Base-by-base conservation (phyloP, 768 basidiomycete species). In the Leccinum sublutescens region DNA sequence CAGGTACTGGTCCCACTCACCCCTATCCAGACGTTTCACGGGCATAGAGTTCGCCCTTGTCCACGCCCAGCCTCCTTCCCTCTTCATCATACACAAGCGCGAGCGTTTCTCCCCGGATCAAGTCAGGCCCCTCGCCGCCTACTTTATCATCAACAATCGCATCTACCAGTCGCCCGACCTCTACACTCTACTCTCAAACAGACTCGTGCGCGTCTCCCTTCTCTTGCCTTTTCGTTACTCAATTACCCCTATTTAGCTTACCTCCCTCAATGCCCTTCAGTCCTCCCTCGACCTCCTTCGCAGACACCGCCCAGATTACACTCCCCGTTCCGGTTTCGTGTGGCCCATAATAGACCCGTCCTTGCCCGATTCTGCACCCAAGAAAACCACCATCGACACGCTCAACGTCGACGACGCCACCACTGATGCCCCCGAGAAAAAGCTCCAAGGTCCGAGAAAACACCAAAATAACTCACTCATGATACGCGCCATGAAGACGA, bases 41-140 rank as follows among this genome's bases (percentile, higher is more conserved):
- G 94, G 94, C 43, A 78, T 91, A 56, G 93, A 96, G 72, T 96
- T 95, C 63, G 88, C 89, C 12, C 79, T 96, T 55, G 90, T 89
- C 3, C 89, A 93, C 67, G 81, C 89, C 2, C 78, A 86, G 55
- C 86, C 92, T 9, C 94, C 94, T 1, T 80, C 85, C 33, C 79
- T 94, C 57, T 96, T 95, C 73, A 81, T 96, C 63, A 89, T 96
- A 45, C 93, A 95, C 71, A 95, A 95, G 73, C 84, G 91, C 60
- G 88, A 94, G 61, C 81, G 94, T 36, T 63, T 91, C 54, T 92
- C 90, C 6, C 91, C 91, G 2, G 87, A 91, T 23, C 86, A 93
- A 82, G 93, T 88, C 50, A 81, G 80, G 59, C 87, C 92, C 4
- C 74, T 94, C 60, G 89, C 88, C 17, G 88, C 86, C 9, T 95